These are phyloP conservation scores for Globisporangium orthogonon DNA, from an alignment of 352 stramenopile genomes.

Conservation along the genomic window DNA sequence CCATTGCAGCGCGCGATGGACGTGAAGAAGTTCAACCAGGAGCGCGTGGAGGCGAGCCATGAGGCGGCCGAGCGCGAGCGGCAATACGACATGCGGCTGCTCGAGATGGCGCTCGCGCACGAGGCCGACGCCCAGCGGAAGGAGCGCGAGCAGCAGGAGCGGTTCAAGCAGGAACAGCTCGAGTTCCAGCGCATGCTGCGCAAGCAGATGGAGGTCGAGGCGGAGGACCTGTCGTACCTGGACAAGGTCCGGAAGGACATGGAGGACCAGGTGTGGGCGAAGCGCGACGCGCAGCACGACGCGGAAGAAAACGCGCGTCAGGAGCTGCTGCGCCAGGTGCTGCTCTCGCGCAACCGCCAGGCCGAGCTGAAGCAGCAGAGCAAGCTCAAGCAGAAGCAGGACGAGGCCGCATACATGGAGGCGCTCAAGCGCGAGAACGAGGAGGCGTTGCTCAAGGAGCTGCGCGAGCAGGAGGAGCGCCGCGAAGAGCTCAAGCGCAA, in stretches of 20 bases:
- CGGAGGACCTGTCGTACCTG: constrained; percentile 54
- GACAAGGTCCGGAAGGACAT: constrained; percentile 78
- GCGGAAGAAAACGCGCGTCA: constrained; percentile 66
- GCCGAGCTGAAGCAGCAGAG: constrained; percentile 36
- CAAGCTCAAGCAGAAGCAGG: constrained; percentile 28
- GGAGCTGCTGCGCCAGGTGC: constrained; percentile 64
- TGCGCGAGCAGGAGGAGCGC: constrained; percentile 68
- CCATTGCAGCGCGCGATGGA: constrained; percentile 41
- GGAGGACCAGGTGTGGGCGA: constrained; percentile 72
- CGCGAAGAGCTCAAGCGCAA: constrained; percentile 57
- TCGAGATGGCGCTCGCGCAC: constrained; percentile 50
- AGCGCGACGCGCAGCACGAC: constrained; percentile 63
- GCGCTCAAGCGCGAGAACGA: constrained; percentile 59
- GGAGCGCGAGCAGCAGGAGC: constrained; percentile 56
- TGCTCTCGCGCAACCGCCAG: constrained; percentile 49
- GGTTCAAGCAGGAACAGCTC: constrained; percentile 63
- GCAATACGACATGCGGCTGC: constrained; percentile 53
- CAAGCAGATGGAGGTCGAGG: constrained; percentile 68
- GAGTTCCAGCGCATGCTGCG: constrained; percentile 72
- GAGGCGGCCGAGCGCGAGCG: constrained; percentile 41
- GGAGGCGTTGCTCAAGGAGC: constrained; percentile 70
- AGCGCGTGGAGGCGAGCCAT: constrained; percentile 46
- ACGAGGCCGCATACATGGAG: constrained; percentile 59
- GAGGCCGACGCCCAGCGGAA: constrained; percentile 51
- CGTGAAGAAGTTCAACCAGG: constrained; percentile 70